These are phyloP conservation scores for Silene latifolia DNA, from an alignment of 148 eudicot genomes.

Conservation along the genomic window DNA sequence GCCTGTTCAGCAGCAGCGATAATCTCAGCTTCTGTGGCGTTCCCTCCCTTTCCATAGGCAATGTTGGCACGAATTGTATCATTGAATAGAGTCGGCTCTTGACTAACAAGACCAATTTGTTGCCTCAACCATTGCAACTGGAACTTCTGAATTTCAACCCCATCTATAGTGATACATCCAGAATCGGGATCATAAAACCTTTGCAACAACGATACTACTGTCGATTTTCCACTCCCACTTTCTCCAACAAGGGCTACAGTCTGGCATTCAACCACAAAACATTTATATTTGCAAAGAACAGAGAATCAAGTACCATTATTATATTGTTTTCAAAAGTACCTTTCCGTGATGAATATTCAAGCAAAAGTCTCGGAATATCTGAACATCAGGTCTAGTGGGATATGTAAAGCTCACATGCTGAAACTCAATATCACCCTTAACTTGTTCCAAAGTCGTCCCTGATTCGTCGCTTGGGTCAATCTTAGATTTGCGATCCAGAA, in stretches of 20 bases:
- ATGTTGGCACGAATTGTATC: constrained; percentile 14
- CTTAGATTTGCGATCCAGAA: constrained; percentile 16
- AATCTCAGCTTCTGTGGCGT: constrained; percentile 16
- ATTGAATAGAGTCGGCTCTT: constrained; percentile 13
- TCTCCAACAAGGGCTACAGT: constrained; percentile 19
- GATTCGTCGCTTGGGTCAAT: constrained; percentile 15
- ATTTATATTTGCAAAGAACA: neutral
- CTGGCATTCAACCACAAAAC: neutral
- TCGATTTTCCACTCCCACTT: constrained; percentile 17
- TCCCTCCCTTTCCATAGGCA: constrained; percentile 13
- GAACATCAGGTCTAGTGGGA: constrained; percentile 15
- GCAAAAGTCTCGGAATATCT: constrained; percentile 11
- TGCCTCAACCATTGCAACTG: constrained; percentile 18
- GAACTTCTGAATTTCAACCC: constrained; percentile 3
- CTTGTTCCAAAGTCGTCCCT: constrained; percentile 5
- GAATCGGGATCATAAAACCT: constrained; percentile 17
- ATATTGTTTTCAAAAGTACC: neutral
- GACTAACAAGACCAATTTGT: constrained; percentile 18
- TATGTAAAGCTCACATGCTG: constrained; percentile 9
- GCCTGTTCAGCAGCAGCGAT: constrained; percentile 16
- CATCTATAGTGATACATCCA: constrained; percentile 9
- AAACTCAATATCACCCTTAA: constrained; percentile 17
- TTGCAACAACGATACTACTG: constrained; percentile 14
- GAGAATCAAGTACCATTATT: neutral
- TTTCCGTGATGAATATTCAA: constrained; percentile 9